phyloP scores from a whole-genome alignment of 495 filamentous ascomycete genomes.

The Neurospora sp. region DNA sequence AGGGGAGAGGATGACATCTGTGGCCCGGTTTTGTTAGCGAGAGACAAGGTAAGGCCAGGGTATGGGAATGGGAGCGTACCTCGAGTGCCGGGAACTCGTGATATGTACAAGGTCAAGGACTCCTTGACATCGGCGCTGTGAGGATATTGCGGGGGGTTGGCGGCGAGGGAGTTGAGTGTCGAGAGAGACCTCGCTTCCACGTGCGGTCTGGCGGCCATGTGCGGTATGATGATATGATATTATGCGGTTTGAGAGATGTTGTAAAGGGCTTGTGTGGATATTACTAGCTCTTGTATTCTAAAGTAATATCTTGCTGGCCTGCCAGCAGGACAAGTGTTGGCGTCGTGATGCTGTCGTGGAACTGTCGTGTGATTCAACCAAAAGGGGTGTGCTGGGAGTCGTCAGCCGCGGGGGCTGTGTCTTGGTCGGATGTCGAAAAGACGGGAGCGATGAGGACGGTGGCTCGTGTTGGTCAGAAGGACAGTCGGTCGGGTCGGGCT shows the following conservation, averaged over 20 bases:
- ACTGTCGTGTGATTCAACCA: not conserved
- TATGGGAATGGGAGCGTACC: conserved; percentile 41
- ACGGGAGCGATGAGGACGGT: not conserved
- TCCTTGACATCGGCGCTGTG: conserved; percentile 56
- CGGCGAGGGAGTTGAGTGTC: conserved; percentile 65
- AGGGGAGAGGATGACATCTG: conserved; percentile 91
- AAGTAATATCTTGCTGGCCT: not conserved
- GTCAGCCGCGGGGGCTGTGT: not conserved
- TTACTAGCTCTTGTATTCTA: not conserved
- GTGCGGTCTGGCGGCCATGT: conserved; percentile 22
- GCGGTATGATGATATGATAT: not conserved
- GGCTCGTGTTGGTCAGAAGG: not conserved
- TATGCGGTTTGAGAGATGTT: not conserved
- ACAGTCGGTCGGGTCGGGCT: not conserved
- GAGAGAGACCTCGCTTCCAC: conserved; percentile 79
- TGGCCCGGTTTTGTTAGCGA: conserved; percentile 7
- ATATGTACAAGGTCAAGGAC: conserved; percentile 78
- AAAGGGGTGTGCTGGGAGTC: not conserved
- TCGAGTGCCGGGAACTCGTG: conserved; percentile 80
- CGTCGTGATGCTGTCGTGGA: not conserved
- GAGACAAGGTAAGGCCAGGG: not conserved
- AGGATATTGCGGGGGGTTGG: conserved; percentile 78
- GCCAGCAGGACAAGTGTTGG: not conserved
- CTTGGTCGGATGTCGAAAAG: not conserved
- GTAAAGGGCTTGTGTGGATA: not conserved